Evolutionary conservation across 2,329 filamentous ascomycete species (phyloP).

Genomic region (Ambrosiella beaveri): DNA sequence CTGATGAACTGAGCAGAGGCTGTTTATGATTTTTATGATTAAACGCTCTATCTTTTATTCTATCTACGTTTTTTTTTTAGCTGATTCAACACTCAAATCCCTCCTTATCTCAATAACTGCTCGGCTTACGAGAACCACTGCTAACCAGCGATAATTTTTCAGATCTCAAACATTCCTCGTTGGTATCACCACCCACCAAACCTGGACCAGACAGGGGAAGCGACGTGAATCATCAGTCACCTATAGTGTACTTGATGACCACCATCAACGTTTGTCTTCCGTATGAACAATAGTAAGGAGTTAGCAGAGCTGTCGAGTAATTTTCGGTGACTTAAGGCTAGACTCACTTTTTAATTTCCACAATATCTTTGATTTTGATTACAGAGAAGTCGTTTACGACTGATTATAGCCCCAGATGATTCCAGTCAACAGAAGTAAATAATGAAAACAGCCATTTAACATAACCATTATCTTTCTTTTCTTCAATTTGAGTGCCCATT

Average conservation of each 20-base stretch:
- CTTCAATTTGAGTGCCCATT: too few species aligned
- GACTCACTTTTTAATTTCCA: background rate
- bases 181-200: background rate
- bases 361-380: background rate
- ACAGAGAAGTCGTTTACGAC: background rate
- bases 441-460: background rate
- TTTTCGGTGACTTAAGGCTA: background rate
- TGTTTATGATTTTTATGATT: conserved; percentile 25
- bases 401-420: too few species aligned
- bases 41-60: conserved; percentile 13
- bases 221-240: background rate
- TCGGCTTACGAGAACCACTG: background rate
- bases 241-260: background rate
- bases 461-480: background rate
- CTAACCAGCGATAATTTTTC: conserved; percentile 9
- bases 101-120: conserved; percentile 1
- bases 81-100: conserved; percentile 10
- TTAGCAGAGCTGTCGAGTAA: background rate
- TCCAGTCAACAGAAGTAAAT: too few species aligned
- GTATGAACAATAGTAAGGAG: background rate
- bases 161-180: background rate
- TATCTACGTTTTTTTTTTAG: conserved; percentile 11
- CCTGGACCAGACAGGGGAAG: conserved; percentile 13
- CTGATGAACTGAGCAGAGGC: conserved; percentile 29
- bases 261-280: background rate